phyloP scores from a whole-genome alignment of 768 basidiomycete genomes.

The Pulveroboletus sp. region DNA sequence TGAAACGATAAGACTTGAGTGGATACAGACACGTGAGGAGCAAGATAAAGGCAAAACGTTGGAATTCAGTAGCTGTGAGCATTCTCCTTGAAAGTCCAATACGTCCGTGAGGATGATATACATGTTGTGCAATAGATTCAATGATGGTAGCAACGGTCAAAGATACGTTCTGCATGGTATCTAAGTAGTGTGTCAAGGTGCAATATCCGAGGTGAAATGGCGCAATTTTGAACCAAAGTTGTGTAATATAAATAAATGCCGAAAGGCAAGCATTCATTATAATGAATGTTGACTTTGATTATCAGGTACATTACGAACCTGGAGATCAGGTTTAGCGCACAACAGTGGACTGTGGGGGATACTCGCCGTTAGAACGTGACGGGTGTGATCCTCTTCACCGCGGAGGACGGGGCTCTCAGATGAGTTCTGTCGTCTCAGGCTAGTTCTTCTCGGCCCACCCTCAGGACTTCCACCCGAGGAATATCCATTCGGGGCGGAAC shows the following conservation, averaged over 20 bases:
- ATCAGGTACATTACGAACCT: conserved; percentile 58
- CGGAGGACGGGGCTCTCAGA: conserved; percentile 26
- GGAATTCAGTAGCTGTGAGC: conserved; percentile 2
- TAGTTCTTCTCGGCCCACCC: conserved; percentile 21
- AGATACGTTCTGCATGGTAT: conserved; percentile 3
- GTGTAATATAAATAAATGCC: conserved; percentile 6
- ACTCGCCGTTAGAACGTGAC: conserved; percentile 51
- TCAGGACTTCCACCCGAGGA: conserved; percentile 25
- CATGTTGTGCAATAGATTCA: conserved; percentile 3
- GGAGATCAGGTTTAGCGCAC: conserved; percentile 11
- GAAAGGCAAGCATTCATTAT: conserved; percentile 8
- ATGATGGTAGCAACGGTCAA: conserved; percentile 2
- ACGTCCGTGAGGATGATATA: conserved; percentile 19
- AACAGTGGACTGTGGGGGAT: not conserved
- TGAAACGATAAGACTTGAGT: conserved; percentile 10
- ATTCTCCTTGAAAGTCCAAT: conserved; percentile 14
- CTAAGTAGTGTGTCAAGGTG: conserved; percentile 15
- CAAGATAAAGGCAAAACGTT: not conserved
- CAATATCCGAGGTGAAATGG: not conserved
- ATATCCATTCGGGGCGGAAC: conserved; percentile 2
- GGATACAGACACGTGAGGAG: conserved; percentile 7
- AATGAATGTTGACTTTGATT: conserved; percentile 32
- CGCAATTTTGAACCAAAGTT: conserved; percentile 2
- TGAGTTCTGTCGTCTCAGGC: conserved; percentile 18
- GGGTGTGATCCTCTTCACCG: conserved; percentile 55